Conservation (phyloP, 108 stramenopile species). For the Cylindrotheca fusiformis region DNA sequence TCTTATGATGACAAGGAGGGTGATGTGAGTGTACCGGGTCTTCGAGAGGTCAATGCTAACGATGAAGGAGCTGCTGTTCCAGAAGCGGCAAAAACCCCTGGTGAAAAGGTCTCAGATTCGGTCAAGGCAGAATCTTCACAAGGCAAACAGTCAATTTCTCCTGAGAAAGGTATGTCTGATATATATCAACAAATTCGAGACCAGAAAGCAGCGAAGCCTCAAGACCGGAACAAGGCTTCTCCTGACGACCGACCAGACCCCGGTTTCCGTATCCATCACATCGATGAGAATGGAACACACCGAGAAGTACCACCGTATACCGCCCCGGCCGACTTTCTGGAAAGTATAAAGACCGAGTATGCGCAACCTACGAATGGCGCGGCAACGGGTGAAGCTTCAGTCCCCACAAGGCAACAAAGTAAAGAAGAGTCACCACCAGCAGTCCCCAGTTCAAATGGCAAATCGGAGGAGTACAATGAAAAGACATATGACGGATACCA, state of each 20-base stretch:
- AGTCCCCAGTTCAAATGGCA: constrained; percentile 3
- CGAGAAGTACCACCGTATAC: constrained; percentile 71
- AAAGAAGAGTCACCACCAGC: background rate
- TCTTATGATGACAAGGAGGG: background rate
- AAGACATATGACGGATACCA: constrained; percentile 80
- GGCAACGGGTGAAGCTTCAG: background rate
- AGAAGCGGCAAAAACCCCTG: too few relatives aligned
- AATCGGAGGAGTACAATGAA: constrained; percentile 37
- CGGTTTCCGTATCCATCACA: constrained; percentile 65
- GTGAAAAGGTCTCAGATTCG: background rate
- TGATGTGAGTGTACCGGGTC: background rate
- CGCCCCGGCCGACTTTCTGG: constrained; percentile 49
- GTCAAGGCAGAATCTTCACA: background rate
- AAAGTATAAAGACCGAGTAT: constrained; percentile 10
- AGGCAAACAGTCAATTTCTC: background rate
- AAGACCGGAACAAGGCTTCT: constrained; percentile 4
- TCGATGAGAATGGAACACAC: constrained; percentile 51
- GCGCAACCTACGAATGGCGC: too few relatives aligned
- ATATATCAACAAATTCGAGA: constrained; percentile 51
- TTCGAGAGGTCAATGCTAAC: too few relatives aligned
- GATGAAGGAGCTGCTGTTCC: too few relatives aligned
- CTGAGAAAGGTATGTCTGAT: constrained; percentile 1
- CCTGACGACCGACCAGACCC: constrained; percentile 52
- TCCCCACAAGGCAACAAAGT: background rate
- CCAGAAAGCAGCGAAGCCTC: constrained; percentile 45